These are phyloP conservation scores for Ustilago nuda DNA, from an alignment of 1,284 basidiomycete species.

Conservation along the genomic window DNA sequence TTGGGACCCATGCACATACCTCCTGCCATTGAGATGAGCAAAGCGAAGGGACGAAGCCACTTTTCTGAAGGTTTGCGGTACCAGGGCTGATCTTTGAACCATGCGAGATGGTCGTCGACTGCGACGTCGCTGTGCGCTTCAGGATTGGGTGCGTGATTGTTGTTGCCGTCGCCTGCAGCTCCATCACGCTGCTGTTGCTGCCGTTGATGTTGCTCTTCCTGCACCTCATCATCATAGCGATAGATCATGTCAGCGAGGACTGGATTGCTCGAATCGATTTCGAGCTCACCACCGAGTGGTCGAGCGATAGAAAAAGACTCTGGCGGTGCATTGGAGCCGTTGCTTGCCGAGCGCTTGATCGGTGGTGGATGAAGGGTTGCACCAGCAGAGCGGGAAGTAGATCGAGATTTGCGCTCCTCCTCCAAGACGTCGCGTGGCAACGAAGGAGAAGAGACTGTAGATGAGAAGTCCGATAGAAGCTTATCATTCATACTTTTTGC, in stretches of 20 bases:
- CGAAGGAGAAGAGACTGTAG: conserved; percentile 24
- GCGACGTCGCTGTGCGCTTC: conserved; percentile 7
- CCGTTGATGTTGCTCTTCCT: conserved; percentile 17
- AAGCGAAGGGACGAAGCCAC: conserved; percentile 59
- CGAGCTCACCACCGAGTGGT: conserved; percentile 39
- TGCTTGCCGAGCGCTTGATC: conserved; percentile 35
- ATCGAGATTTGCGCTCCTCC: conserved; percentile 20
- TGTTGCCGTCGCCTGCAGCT: neutral
- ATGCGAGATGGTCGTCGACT: conserved; percentile 51
- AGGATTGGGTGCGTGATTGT: neutral
- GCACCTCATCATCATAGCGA: conserved; percentile 47
- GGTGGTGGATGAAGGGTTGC: conserved; percentile 22
- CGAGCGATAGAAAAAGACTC: conserved; percentile 28
- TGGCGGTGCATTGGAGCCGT: conserved; percentile 22
- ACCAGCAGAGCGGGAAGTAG: neutral
- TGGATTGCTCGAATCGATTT: conserved; percentile 53
- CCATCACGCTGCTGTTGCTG: conserved; percentile 6
- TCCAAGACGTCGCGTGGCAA: conserved; percentile 31
- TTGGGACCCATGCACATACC: conserved; percentile 64
- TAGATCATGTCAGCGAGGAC: conserved; percentile 55
- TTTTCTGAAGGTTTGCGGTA: conserved; percentile 56
- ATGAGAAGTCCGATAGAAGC: conserved; percentile 20
- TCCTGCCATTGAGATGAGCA: conserved; percentile 55
- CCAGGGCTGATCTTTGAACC: conserved; percentile 58
- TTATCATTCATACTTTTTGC: conserved; percentile 21